These are phyloP conservation scores for Meyerozyma sp. DNA, from an alignment of 1,139 yeast species.

Conservation along the genomic window DNA sequence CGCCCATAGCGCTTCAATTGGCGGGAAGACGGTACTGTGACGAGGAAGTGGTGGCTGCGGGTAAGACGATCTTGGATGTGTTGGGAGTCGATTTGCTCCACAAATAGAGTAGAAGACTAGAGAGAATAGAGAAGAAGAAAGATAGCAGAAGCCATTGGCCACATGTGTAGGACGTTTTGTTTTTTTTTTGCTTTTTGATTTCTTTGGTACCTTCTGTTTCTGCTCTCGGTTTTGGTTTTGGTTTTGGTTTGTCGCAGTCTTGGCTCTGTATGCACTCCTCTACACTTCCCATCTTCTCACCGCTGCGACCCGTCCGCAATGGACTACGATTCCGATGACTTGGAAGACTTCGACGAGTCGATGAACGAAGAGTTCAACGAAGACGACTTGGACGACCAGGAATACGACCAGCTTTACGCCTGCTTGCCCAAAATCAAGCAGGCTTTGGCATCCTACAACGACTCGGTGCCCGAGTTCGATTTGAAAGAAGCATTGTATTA, in stretches of 20 bases:
- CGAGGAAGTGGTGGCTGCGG: constrained; percentile 16
- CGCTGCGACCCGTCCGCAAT: neutral
- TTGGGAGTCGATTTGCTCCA: constrained; percentile 11
- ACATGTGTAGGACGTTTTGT: too few species aligned
- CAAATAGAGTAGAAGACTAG: neutral
- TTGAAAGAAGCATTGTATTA: constrained; percentile 58
- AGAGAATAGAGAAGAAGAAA: too few species aligned
- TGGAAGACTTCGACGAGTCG: constrained; percentile 44
- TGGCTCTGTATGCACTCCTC: too few species aligned
- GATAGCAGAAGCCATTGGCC: too few species aligned
- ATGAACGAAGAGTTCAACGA: constrained; percentile 27
- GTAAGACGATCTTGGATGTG: constrained; percentile 12
- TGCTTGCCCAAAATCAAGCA: constrained; percentile 36
- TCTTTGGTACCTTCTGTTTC: too few species aligned
- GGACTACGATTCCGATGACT: constrained; percentile 21
- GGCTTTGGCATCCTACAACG: constrained; percentile 30
- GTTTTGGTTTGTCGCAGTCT: too few species aligned
- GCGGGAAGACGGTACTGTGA: constrained; percentile 12
- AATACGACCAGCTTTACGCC: constrained; percentile 42
- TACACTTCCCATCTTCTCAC: too few species aligned
- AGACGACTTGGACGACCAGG: constrained; percentile 41
- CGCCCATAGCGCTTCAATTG: constrained; percentile 13
- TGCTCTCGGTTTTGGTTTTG: too few species aligned
- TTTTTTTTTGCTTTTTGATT: neutral
- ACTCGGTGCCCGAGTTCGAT: constrained; percentile 45